These are phyloP conservation scores for Escallonia rubra DNA, from an alignment of 129 eudicot genomes.

Conservation along the genomic window DNA sequence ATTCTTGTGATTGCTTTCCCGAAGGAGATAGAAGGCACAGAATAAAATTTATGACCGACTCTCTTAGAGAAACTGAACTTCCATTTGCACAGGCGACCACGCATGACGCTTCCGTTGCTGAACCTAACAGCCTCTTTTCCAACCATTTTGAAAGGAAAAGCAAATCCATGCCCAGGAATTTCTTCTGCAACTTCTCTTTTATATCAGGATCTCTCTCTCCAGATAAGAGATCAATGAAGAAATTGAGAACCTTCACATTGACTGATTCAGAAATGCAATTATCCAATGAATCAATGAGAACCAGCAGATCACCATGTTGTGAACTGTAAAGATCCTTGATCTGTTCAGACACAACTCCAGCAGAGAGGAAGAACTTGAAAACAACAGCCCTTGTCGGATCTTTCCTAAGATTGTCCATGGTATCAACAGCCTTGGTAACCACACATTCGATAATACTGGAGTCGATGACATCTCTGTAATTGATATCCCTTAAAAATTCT, in stretches of 20 bases:
- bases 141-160: slow-evolving; percentile 74
- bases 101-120: slow-evolving; percentile 33
- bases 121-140: slow-evolving; percentile 76
- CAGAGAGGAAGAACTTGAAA: slow-evolving; percentile 52
- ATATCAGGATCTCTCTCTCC: slow-evolving; percentile 44
- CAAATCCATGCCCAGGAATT: slow-evolving; percentile 63
- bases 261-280: slow-evolving; percentile 67
- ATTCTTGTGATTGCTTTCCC: slow-evolving; percentile 43
- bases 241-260: slow-evolving; percentile 71
- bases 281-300: slow-evolving; percentile 64
- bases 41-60: slow-evolving; percentile 75
- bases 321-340: slow-evolving; percentile 47
- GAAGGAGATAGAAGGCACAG: slow-evolving; percentile 47
- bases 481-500: slow-evolving; percentile 38
- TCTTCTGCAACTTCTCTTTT: slow-evolving; percentile 52
- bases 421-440: slow-evolving; percentile 54
- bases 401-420: slow-evolving; percentile 39
- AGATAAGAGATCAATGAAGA: slow-evolving; percentile 66
- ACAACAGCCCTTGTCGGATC: slow-evolving; percentile 44
- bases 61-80: slow-evolving; percentile 63
- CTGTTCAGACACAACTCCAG: slow-evolving; percentile 39
- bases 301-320: slow-evolving; percentile 62
- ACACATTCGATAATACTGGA: slow-evolving; percentile 47
- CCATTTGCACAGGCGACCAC: slow-evolving; percentile 41
- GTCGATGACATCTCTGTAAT: slow-evolving; percentile 34